A percentile compares a stretch with the other conserved stretches of the same genome.
These are phyloP conservation scores for Zygosaccharomyces siamensis DNA, from an alignment of 805 yeast species.

Conservation along the genomic window DNA sequence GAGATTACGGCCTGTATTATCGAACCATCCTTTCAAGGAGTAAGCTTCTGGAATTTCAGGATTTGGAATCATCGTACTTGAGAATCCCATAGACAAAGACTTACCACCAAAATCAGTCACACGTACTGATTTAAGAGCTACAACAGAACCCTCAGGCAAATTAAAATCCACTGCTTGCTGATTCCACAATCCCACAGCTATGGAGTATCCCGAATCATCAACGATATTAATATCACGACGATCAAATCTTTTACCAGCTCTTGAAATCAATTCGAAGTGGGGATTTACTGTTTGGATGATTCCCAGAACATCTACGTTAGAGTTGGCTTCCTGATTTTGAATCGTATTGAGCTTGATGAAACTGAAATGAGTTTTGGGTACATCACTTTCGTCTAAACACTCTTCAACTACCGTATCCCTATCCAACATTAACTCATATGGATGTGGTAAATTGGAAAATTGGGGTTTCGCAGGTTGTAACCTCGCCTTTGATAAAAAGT, in stretches of 20 bases:
- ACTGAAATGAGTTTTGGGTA: conserved; percentile 75
- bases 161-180: conserved; percentile 74
- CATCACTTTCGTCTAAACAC: conserved; percentile 52
- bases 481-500: conserved; percentile 75
- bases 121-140: conserved; percentile 87
- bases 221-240: conserved; percentile 85
- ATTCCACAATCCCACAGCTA: conserved; percentile 87
- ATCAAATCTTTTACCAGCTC: conserved; percentile 87
- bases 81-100: conserved; percentile 70
- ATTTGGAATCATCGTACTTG: conserved; percentile 68
- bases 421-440: conserved; percentile 80
- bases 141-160: conserved; percentile 70
- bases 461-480: conserved; percentile 81
- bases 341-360: conserved; percentile 67
- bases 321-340: conserved; percentile 61
- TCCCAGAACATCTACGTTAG: conserved; percentile 82
- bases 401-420: conserved; percentile 72
- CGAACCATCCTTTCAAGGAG: conserved; percentile 91
- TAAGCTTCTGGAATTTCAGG: conserved; percentile 91
- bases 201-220: conserved; percentile 74
- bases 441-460: conserved; percentile 78
- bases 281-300: conserved; percentile 74
- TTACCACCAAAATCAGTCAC: conserved; percentile 87
- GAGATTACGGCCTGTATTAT: conserved; percentile 63
- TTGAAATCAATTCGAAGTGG: conserved; percentile 73